Evolutionary conservation across 2,329 filamentous ascomycete species (phyloP), one percentile per base, ranked within the genome.

Genomic region (Botrytis aclada): DNA sequence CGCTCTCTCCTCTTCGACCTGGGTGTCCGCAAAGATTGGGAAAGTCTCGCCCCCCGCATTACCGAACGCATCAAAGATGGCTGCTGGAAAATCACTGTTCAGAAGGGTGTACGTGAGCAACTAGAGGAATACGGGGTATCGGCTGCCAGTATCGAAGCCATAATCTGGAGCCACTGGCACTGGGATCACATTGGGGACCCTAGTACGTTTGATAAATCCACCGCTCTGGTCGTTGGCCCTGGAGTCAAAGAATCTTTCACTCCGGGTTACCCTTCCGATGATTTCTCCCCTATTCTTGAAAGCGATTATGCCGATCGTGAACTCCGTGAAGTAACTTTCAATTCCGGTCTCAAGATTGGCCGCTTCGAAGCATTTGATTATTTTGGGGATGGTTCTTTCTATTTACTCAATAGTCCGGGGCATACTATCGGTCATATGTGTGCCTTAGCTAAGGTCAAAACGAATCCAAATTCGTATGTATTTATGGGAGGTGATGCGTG

Each of bases 311-410:
- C 70, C 71, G 79, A 79, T 47, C 79, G 77, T n/a, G 74, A 76
- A 18, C 69, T 81, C 18, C 65, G 72, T n/a, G 76, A 76, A 43
- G 71, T 77, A 32, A 6, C 32, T 25, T 77, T 77, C 66, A 41
- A 79, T 63, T 72, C 77, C 12, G 65, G 73, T 34, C 76, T 84
- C 5, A 80, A 81, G 74, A 83, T 86, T 29, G 85, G 84, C 2
- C 77, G 81, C 9, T 86, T 85, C 76, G 76, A 81, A 45, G 85
- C 85, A 2, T 79, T 81, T 39, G 87, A 89, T 77, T 88, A 84
- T 76, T 89, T 88, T 72, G 84, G 84, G 4, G 87, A 89, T 76
- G 87, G 87, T 0, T 84, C 81, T 34, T 87, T 90, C 75, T 88
- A 88, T 77, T 80, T 89, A 1, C 76, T 85, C 0, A 82, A 85